Evolutionary conservation across 352 stramenopile species (phyloP), one percentile per base, ranked within the genome.

Genomic region (Globisporangium apiculatum): DNA sequence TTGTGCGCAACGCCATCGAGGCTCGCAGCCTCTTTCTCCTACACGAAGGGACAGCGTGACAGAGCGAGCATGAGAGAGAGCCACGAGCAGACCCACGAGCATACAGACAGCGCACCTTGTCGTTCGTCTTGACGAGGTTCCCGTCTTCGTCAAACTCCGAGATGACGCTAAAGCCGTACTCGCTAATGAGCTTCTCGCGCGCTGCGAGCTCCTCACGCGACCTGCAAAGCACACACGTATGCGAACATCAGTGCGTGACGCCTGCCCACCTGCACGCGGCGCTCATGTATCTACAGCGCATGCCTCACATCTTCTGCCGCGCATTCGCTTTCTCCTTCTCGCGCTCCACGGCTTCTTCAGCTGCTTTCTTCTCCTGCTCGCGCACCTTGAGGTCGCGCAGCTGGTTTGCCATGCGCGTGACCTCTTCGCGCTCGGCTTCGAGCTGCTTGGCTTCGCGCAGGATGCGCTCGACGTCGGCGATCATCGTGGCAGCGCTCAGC

Each of bases 131-230:
- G 63, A 91, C 73, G 12, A 94, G 68, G 61, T 94, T 91, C 47
- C 81, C 84, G 12, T 91, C 79, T 62, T 94, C 84, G 56, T 94
- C 84, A 57, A 91, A 88, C 68, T 91, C 80, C 0, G 81, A 89
- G 59, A 89, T 77, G 40, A 78, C 70, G 11, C 75, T 87, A 60
- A 89, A 87, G 37, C 84, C 84, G 57, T 94, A 94, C 53, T 78
- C 78, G 46, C 66, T 88, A 53, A 94, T 84, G 52, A 94, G 75
- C 61, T 91, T 84, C 63, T 94, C 84, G 1, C 81, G 71, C 43
- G 76, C 70, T 2, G 66, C 70, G 7, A 94, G 68, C 60, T 94
- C 76, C 49, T 91, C 71, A 0, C 78, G 69, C n/a, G 83, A 86
- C 58, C 58, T 64, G 43, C 37, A 53, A 18, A 14, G 8, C 15